phyloP scores from a whole-genome alignment of 345 rosid genomes.

The Litchi chinensis region DNA sequence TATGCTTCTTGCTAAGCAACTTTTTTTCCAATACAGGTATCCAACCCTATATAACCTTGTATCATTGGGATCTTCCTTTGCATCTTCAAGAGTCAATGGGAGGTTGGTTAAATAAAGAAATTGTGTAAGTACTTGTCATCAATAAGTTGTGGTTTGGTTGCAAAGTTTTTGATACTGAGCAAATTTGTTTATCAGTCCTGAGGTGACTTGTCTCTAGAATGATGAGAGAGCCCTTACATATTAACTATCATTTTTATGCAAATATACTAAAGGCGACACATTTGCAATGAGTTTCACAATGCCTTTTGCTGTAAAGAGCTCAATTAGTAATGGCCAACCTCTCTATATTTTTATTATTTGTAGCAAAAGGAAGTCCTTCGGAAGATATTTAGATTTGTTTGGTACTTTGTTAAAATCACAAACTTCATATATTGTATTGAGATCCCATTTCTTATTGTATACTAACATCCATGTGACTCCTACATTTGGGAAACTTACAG shows the following conservation, averaged over 20 bases:
- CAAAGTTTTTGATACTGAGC: not conserved
- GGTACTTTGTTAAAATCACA: not conserved
- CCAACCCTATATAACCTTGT: conserved; percentile 69
- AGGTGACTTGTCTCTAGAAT: conserved; percentile 9
- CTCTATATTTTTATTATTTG: not conserved
- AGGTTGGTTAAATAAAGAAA: conserved; percentile 73
- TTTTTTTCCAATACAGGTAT: conserved; percentile 49
- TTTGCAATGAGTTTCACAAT: not conserved
- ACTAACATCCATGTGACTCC: conserved; percentile 14
- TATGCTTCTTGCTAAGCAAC: conserved; percentile 11
- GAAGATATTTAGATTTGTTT: not conserved
- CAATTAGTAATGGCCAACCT: not conserved
- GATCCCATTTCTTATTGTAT: not conserved
- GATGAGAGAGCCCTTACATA: not conserved
- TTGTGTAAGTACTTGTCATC: conserved; percentile 61
- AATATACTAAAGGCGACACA: not conserved
- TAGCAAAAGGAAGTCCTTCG: not conserved
- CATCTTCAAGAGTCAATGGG: conserved; percentile 76
- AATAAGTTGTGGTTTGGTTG: not conserved
- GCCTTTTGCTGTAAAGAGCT: not conserved
- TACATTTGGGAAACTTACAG: conserved; percentile 49
- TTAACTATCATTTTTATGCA: not conserved
- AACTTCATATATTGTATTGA: not conserved
- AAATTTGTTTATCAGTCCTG: not conserved
- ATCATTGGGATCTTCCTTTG: conserved; percentile 94